Evolutionary conservation across 2,329 filamentous ascomycete species (phyloP).

Genomic region (Apiospora malaysiana): DNA sequence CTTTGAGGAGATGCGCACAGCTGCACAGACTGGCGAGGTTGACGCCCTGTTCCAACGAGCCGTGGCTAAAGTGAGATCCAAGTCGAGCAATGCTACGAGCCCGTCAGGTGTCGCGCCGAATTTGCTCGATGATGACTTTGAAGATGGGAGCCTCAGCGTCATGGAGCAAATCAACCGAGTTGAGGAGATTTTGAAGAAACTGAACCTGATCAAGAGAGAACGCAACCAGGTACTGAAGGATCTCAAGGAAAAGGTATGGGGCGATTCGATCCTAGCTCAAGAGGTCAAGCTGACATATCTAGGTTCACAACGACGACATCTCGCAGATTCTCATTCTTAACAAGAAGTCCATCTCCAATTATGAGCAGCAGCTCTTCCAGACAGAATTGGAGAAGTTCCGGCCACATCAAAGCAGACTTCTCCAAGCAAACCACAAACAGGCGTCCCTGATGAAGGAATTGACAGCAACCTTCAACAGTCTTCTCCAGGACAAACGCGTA

Average conservation of each 20-base stretch:
- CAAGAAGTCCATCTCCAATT: conserved; percentile 93
- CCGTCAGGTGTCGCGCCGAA: conserved; percentile 72
- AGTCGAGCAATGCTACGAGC: conserved; percentile 65
- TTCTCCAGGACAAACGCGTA: conserved; percentile 93
- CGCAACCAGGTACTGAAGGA: conserved; percentile 92
- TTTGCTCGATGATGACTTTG: conserved; percentile 90
- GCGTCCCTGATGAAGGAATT: conserved; percentile 93
- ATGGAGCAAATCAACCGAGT: conserved; percentile 88
- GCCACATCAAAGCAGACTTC: conserved; percentile 86
- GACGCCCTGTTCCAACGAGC: conserved; percentile 89
- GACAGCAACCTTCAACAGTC: conserved; percentile 81
- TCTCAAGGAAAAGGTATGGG: conserved; percentile 88
- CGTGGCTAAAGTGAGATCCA: conserved; percentile 77
- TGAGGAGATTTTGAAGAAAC: conserved; percentile 87
- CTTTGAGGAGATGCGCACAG: conserved; percentile 93
- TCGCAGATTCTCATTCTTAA: conserved; percentile 97
- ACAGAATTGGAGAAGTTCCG: conserved; percentile 97
- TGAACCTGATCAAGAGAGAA: conserved; percentile 92
- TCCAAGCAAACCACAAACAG: conserved; percentile 96
- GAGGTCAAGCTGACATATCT: neutral
- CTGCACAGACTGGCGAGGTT: conserved; percentile 83
- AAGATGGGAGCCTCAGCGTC: conserved; percentile 79
- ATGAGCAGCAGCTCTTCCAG: conserved; percentile 91
- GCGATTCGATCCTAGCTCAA: too few species aligned
- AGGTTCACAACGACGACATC: conserved; percentile 97